Evolutionary conservation across 192 early-diverging fungal species (phyloP).

Genomic region (Backusella mclennaniae): DNA sequence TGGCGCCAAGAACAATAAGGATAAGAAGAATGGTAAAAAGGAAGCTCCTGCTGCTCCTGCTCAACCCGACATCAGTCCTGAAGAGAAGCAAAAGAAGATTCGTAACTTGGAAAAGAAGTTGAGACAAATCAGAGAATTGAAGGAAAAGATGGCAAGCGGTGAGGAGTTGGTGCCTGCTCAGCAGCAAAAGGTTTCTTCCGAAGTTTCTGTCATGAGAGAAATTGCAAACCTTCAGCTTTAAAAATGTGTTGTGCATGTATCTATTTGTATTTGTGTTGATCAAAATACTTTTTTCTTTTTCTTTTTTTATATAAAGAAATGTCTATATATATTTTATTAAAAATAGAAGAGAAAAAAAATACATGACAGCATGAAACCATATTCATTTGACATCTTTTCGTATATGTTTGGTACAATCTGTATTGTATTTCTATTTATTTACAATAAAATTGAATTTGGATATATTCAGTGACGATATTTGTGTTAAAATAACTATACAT

Average conservation of each 20-base stretch:
- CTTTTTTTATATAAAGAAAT: neutral
- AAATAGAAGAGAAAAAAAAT: neutral
- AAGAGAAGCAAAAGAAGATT: constrained; percentile 84
- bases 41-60: constrained; percentile 10
- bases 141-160: constrained; percentile 72
- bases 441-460: neutral
- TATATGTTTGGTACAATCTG: neutral
- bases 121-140: constrained; percentile 85
- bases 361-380: neutral
- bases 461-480: neutral
- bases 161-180: constrained; percentile 84
- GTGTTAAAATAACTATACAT: neutral
- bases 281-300: neutral
- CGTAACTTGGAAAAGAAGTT: constrained; percentile 90
- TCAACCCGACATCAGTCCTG: constrained; percentile 26
- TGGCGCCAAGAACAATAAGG: constrained; percentile 32
- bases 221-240: constrained; percentile 20
- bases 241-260: neutral
- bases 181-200: constrained; percentile 65
- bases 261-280: constrained; percentile 1
- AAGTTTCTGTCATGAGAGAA: constrained; percentile 61
- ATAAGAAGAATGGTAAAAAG: constrained; percentile 46
- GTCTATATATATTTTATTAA: neutral
- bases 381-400: too few species aligned
- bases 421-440: neutral